Evolutionary conservation across 1,284 basidiomycete species (phyloP).

Genomic region (Rhodotorula glutinis): DNA sequence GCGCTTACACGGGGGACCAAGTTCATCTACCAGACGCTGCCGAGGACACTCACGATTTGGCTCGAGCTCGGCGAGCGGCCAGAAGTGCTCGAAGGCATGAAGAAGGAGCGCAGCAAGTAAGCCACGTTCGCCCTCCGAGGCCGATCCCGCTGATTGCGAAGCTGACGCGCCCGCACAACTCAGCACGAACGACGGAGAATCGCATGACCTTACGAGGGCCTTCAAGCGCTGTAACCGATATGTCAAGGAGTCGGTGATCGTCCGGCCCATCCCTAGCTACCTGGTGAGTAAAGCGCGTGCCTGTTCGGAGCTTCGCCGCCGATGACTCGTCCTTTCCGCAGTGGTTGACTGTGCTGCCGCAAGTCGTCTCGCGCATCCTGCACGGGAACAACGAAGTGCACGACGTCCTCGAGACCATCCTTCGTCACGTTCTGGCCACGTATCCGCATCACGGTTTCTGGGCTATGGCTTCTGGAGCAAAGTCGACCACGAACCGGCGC

Average conservation of each 20-base stretch:
- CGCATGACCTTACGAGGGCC: constrained; percentile 45
- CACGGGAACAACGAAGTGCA: constrained; percentile 72
- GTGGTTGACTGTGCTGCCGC: constrained; percentile 97
- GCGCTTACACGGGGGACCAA: constrained; percentile 84
- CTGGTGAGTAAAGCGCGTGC: constrained; percentile 56
- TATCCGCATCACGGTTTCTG: constrained; percentile 92
- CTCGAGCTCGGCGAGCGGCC: constrained; percentile 77
- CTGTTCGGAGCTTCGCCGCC: background rate
- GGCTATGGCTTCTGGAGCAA: constrained; percentile 84
- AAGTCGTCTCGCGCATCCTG: constrained; percentile 91
- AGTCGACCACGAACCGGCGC: constrained; percentile 71
- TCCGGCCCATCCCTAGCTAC: constrained; percentile 62
- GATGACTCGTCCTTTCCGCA: constrained; percentile 47
- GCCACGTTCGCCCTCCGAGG: background rate
- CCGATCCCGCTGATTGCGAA: background rate
- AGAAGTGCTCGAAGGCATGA: constrained; percentile 41
- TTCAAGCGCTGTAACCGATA: constrained; percentile 61
- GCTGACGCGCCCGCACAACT: background rate
- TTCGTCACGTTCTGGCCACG: constrained; percentile 67
- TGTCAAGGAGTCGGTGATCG: constrained; percentile 57
- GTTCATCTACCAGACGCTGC: constrained; percentile 94
- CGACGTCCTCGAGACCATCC: constrained; percentile 64
- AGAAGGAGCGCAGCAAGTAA: constrained; percentile 22
- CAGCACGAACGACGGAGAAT: constrained; percentile 12
- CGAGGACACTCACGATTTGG: constrained; percentile 92